phyloP scores from a whole-genome alignment of 805 yeast genomes.

The Lipomyces starkeyi region DNA sequence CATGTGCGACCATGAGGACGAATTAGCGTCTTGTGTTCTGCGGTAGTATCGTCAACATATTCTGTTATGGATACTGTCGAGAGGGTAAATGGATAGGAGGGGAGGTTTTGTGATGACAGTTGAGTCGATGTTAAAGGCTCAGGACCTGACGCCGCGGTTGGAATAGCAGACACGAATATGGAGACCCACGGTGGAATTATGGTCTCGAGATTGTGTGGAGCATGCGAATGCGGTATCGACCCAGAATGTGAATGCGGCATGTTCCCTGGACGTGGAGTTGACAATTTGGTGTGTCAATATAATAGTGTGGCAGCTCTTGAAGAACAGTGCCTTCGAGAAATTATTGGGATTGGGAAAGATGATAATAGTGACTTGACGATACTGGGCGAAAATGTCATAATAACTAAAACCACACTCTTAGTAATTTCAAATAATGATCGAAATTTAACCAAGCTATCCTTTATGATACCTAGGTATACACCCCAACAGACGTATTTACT shows the following conservation, averaged over 20 bases:
- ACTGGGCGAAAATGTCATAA: background rate
- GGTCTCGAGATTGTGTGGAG: conserved; percentile 25
- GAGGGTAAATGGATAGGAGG: conserved; percentile 26
- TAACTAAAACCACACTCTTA: background rate
- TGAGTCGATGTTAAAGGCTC: background rate
- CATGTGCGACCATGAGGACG: conserved; percentile 36
- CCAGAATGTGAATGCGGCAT: background rate
- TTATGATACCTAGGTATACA: too few species aligned
- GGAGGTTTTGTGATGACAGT: background rate
- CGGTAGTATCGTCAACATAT: conserved; percentile 5
- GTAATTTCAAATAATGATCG: background rate
- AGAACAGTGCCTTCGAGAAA: background rate
- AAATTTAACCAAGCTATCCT: too few species aligned
- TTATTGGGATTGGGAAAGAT: background rate
- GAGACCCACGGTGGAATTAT: conserved; percentile 33
- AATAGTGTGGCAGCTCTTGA: background rate
- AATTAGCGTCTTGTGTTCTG: conserved; percentile 10
- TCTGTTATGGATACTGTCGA: conserved; percentile 29
- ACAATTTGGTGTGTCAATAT: background rate
- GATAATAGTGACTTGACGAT: background rate
- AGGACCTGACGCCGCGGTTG: background rate
- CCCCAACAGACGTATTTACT: too few species aligned
- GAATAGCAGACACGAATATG: conserved; percentile 19
- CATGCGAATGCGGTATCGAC: background rate
- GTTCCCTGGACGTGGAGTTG: background rate